Conservation (phyloP, 108 stramenopile genomes). For the Nitzschia sp. region DNA sequence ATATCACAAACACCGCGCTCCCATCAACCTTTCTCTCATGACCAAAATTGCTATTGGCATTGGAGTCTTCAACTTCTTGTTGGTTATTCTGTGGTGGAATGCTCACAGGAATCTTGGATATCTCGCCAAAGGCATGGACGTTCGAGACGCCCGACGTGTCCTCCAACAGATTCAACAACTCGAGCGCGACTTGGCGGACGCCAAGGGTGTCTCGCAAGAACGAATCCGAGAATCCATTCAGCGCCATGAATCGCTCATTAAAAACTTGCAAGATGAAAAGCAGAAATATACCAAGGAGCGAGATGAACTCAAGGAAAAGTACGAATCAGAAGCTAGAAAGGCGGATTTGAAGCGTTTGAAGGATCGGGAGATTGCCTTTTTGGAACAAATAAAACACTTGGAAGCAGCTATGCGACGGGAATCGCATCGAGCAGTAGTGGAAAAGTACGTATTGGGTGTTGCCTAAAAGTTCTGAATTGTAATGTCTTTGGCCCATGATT, state of each 20-base stretch:
- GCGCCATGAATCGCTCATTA: conserved; percentile 1
- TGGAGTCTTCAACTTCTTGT: conserved; percentile 4
- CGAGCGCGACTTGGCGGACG: neutral
- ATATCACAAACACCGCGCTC: neutral
- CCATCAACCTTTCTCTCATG: neutral
- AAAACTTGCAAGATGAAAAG: conserved; percentile 14
- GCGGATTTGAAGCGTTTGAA: neutral
- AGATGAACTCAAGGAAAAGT: conserved; percentile 6
- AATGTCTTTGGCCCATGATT: neutral
- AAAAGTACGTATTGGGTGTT: conserved; percentile 47
- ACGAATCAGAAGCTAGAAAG: conserved; percentile 17
- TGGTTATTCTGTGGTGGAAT: conserved; percentile 9
- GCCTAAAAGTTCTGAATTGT: neutral
- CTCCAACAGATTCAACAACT: neutral
- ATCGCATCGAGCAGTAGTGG: conserved; percentile 49
- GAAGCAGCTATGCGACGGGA: conserved; percentile 33
- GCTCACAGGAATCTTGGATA: neutral
- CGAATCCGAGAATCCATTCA: neutral
- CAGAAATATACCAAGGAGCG: neutral
- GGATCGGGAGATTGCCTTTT: conserved; percentile 51
- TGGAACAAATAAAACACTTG: conserved; percentile 46
- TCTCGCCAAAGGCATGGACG: neutral
- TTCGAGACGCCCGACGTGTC: neutral
- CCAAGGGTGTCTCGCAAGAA: neutral
- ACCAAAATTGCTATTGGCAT: neutral